Percentiles rank a stretch among this genome's conserved stretches.
Conservation (phyloP, 768 basidiomycete species). For the Neoboletus brunneissimus region DNA sequence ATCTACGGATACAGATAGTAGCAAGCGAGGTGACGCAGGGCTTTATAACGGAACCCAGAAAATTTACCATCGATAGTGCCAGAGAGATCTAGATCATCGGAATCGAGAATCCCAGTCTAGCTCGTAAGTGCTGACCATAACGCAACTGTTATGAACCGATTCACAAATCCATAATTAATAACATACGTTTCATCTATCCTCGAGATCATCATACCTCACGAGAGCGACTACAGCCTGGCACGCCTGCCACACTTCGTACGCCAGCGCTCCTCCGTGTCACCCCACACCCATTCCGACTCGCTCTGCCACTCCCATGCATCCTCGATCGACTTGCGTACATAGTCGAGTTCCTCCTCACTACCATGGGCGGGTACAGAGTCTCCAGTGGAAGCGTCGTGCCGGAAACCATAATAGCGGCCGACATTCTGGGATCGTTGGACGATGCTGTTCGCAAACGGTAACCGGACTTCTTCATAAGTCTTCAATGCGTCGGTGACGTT, state of each 20-base stretch:
- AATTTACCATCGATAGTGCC: too few species aligned
- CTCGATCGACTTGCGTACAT: constrained; percentile 10
- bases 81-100: too few species aligned
- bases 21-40: too few species aligned
- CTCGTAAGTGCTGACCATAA: too few species aligned
- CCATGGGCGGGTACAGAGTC: background rate
- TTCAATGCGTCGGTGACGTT: constrained; percentile 30
- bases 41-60: too few species aligned
- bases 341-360: constrained; percentile 8
- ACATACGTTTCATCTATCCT: too few species aligned
- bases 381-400: background rate
- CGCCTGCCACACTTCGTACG: background rate
- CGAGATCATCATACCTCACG: background rate
- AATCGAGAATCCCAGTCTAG: too few species aligned
- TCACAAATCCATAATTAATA: too few species aligned
- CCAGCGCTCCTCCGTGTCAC: constrained; percentile 8
- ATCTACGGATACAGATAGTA: too few species aligned
- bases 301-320: constrained; percentile 21
- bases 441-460: constrained; percentile 29
- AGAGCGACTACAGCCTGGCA: background rate
- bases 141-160: too few species aligned
- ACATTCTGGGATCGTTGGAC: constrained; percentile 14
- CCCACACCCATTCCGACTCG: constrained; percentile 6
- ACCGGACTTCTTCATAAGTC: constrained; percentile 32
- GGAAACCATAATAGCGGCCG: constrained; percentile 27